These are phyloP conservation scores for Pyracantha coccinea DNA, from an alignment of 331 rosid genomes.

Conservation along the genomic window DNA sequence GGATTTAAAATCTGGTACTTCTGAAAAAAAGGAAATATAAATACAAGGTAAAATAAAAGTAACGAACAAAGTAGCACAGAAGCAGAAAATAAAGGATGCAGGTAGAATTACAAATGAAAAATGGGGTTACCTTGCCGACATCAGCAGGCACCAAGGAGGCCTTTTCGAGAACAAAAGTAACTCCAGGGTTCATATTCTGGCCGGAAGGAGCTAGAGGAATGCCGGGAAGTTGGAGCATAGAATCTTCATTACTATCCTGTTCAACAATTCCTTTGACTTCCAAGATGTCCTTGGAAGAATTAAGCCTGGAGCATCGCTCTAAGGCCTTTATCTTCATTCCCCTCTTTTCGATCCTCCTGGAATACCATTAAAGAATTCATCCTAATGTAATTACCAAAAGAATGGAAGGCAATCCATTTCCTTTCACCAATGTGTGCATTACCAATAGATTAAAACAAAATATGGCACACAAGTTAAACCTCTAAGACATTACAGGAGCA, in stretches of 20 bases:
- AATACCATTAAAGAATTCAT: too few species aligned
- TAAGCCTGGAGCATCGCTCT: neutral
- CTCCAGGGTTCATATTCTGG: neutral
- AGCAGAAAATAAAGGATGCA: neutral
- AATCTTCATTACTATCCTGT: neutral
- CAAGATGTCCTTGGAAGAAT: neutral
- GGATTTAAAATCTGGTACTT: slow-evolving; percentile 4
- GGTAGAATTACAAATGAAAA: neutral
- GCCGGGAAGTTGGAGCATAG: neutral
- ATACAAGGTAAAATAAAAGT: neutral
- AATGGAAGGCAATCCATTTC: too few species aligned
- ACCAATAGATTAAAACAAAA: too few species aligned
- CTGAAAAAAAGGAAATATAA: neutral
- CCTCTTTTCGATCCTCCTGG: neutral
- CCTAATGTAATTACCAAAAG: too few species aligned
- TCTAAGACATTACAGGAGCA: too few species aligned
- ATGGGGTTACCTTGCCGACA: slow-evolving; percentile 14
- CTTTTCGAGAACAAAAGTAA: slow-evolving; percentile 11
- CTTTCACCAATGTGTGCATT: too few species aligned
- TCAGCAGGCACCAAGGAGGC: slow-evolving; percentile 10
- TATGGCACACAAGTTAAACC: too few species aligned
- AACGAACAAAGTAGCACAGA: neutral
- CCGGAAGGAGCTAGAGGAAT: slow-evolving; percentile 7
- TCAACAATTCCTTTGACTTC: neutral
- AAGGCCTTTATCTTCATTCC: neutral